Evolutionary conservation across 2,329 filamentous ascomycete genomes (phyloP).

Genomic region (Aspergillus clavatus): DNA sequence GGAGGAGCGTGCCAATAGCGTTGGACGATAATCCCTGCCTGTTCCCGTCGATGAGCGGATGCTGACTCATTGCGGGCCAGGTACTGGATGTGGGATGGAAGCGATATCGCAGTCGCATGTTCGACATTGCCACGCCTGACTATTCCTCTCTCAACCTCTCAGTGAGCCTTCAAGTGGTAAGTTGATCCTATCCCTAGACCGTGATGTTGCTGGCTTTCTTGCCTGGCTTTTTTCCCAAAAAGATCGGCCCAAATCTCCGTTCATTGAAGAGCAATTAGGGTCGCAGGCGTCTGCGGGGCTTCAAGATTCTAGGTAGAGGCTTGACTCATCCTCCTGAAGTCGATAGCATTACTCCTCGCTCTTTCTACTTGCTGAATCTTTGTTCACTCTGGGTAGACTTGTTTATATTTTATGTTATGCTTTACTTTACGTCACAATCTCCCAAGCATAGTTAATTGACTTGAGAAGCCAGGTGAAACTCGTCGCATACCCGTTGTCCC

Average conservation of each 20-base stretch:
- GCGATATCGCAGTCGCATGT: constrained; percentile 30
- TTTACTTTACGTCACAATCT: no score
- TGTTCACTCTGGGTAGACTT: no score
- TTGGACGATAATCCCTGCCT: not conserved
- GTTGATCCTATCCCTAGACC: constrained; percentile 8
- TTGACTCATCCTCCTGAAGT: no score
- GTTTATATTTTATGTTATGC: no score
- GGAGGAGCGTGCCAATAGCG: not conserved
- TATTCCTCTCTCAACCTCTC: constrained; percentile 14
- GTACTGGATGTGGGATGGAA: constrained; percentile 11
- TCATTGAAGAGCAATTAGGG: not conserved
- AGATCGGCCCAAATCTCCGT: not conserved
- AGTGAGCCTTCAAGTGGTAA: constrained; percentile 17
- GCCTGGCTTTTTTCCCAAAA: not conserved
- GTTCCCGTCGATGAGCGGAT: not conserved
- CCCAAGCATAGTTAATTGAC: constrained; percentile 1
- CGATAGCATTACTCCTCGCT: no score
- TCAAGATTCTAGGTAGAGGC: no score
- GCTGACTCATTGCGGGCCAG: constrained; percentile 25
- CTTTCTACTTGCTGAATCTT: no score
- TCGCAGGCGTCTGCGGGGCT: not conserved
- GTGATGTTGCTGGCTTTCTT: not conserved
- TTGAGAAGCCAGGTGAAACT: not conserved
- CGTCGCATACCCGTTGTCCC: constrained; percentile 4
- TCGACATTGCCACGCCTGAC: constrained; percentile 19